These are phyloP conservation scores for Auricularia sp. DNA, from an alignment of 768 basidiomycete species.

Conservation along the genomic window DNA sequence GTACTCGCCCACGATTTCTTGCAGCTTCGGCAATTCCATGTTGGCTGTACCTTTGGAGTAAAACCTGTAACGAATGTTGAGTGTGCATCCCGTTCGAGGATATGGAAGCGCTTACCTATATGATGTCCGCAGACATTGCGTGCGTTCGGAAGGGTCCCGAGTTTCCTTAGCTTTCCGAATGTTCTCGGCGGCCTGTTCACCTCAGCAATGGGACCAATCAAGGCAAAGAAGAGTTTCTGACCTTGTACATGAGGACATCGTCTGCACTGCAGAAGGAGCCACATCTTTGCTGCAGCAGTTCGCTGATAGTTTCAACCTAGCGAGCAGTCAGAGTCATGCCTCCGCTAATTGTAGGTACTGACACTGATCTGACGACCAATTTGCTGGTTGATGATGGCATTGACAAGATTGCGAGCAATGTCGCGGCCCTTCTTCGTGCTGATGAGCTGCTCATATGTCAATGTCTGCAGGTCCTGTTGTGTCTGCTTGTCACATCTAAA, in stretches of 20 bases:
- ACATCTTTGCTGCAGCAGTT: slow-evolving; percentile 86
- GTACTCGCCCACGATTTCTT: slow-evolving; percentile 84
- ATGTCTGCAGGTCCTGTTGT: slow-evolving; percentile 53
- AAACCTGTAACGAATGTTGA: slow-evolving; percentile 36
- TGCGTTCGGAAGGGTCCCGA: slow-evolving; percentile 58
- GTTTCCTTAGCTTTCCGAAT: slow-evolving; percentile 83
- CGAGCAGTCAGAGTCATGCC: background rate
- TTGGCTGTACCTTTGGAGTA: slow-evolving; percentile 84
- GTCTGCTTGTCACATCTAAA: slow-evolving; percentile 60
- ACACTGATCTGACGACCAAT: slow-evolving; percentile 95
- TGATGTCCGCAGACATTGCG: slow-evolving; percentile 76
- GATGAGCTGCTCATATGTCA: slow-evolving; percentile 83
- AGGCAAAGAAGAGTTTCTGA: slow-evolving; percentile 13
- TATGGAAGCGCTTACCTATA: slow-evolving; percentile 45
- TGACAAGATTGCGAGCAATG: slow-evolving; percentile 83
- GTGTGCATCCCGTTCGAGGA: slow-evolving; percentile 2
- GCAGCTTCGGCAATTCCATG: slow-evolving; percentile 71
- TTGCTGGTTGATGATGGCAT: slow-evolving; percentile 94
- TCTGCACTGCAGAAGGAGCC: slow-evolving; percentile 97
- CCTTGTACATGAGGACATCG: slow-evolving; percentile 97
- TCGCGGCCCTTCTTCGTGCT: slow-evolving; percentile 77
- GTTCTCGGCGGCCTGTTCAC: slow-evolving; percentile 42
- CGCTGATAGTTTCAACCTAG: slow-evolving; percentile 93
- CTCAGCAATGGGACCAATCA: no score
- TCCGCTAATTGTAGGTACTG: slow-evolving; percentile 19